A percentile compares a stretch with the other conserved stretches of the same genome.
Conservation (phyloP, 495 filamentous ascomycete species). For the Aspergillus avenaceus region DNA sequence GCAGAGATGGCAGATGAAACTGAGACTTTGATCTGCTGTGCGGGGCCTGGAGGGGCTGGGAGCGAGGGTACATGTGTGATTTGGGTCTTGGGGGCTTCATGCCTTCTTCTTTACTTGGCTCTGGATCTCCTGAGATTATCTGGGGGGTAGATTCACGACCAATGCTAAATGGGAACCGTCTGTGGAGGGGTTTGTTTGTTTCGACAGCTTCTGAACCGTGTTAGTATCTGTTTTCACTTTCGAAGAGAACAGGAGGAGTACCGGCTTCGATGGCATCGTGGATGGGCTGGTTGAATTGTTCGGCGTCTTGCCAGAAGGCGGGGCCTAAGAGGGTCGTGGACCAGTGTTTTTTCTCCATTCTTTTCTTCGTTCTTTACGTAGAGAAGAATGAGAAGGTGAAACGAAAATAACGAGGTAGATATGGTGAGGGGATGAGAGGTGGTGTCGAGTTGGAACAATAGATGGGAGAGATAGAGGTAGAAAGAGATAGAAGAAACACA, state of each 20-base stretch:
- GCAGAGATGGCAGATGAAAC: no score
- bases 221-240: neutral
- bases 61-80: no score
- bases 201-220: neutral
- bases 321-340: conserved; percentile 23
- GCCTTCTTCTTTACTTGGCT: no score
- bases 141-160: conserved; percentile 12
- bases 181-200: conserved; percentile 14
- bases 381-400: no score
- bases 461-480: no score
- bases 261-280: conserved; percentile 15
- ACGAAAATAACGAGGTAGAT: no score
- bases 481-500: no score
- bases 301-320: conserved; percentile 29
- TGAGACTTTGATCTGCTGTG: no score
- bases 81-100: no score
- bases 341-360: conserved; percentile 32
- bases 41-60: no score
- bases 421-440: neutral
- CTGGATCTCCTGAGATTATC: no score
- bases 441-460: neutral
- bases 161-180: conserved; percentile 29
- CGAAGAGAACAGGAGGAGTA: neutral
- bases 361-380: no score
- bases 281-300: conserved; percentile 12